Evolutionary conservation across 2,329 filamentous ascomycete genomes (phyloP), one percentile per base, ranked within the genome.

Genomic region (Exophiala sp.): DNA sequence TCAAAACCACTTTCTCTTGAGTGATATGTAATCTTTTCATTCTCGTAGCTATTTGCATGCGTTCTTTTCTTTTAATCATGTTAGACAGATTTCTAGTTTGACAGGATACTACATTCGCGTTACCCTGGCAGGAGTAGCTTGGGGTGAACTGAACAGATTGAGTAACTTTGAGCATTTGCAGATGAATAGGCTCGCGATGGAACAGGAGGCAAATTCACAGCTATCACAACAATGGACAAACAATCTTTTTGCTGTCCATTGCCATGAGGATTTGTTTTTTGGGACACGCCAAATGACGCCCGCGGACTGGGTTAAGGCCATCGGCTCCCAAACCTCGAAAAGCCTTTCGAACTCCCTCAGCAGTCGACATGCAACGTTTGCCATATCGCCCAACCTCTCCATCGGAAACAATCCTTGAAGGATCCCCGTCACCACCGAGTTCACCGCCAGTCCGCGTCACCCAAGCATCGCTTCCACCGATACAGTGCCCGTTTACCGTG

Each of bases 381-480:
- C 41, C 33, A 10, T 16, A 21, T 14, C 41, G 33, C 7, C 33
- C 34, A 12, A 41, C 42, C 41, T 51, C 48, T 20, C 24, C 35
- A 9, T 40, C 42, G 9, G 43, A 52, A 35, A 47, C 50, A 12
- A 42, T 52, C 6, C 50, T 52, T 7, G 50, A 52, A 39, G 35
- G 34, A 9, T 47, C 24, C 34, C 11, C 18, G 5, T 42, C 39
- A 11, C 38, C 43, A 21, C 24, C 24, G 24, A 29, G 24, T 29
- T 52, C 42, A 20, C 41, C 43, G 16, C 50, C 42, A 21, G 9
- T 34, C 35, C 35, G 5, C 6, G 11, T 16, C 11, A 38, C 35
- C 11, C 11, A 38, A 12, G 10, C 14, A 10, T 16, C 35, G 1
- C 3, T 7, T 1, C 35, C 35, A 1, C 6, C 35, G 5, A 5